A percentile compares a stretch with the other conserved stretches of the same genome.
These are phyloP conservation scores for Yamadazyma olivae DNA, from an alignment of 805 yeast genomes.

Conservation along the genomic window DNA sequence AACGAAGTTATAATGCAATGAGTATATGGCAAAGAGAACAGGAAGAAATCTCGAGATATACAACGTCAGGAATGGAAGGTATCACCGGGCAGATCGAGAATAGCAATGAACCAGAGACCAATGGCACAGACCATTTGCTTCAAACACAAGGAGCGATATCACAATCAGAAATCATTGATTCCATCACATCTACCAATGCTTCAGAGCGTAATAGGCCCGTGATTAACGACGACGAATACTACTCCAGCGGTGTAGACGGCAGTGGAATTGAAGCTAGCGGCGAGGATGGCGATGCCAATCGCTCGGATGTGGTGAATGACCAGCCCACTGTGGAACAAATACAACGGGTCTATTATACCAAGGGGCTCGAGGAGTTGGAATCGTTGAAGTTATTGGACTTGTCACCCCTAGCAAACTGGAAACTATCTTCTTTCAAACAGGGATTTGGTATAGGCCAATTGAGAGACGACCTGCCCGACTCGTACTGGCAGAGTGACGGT, in stretches of 20 bases:
- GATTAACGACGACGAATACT: conserved; percentile 9
- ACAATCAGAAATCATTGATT: conserved; percentile 27
- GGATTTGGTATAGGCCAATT: conserved; percentile 73
- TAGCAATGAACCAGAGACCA: too few relatives aligned
- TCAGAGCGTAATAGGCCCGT: conserved; percentile 13
- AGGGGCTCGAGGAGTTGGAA: conserved; percentile 57
- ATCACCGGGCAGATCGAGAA: too few relatives aligned
- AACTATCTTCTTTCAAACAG: conserved; percentile 69
- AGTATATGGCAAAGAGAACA: too few relatives aligned
- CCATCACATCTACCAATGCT: conserved; percentile 20
- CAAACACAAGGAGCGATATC: conserved; percentile 28
- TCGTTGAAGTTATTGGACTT: conserved; percentile 64
- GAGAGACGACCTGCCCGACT: conserved; percentile 65
- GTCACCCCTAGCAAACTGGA: conserved; percentile 82
- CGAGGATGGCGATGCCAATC: conserved; percentile 8
- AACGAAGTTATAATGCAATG: too few relatives aligned
- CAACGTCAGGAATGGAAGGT: too few relatives aligned
- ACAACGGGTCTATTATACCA: conserved; percentile 35
- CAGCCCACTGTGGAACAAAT: conserved; percentile 40
- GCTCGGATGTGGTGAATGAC: conserved; percentile 13
- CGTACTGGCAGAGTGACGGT: conserved; percentile 96
- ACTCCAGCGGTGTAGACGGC: conserved; percentile 5
- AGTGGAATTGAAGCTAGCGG: background rate
- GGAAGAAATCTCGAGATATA: too few relatives aligned
- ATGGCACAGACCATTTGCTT: conserved; percentile 13